Base-by-base conservation (phyloP, 1,284 basidiomycete genomes). In the Phenoliferia sp. region DNA sequence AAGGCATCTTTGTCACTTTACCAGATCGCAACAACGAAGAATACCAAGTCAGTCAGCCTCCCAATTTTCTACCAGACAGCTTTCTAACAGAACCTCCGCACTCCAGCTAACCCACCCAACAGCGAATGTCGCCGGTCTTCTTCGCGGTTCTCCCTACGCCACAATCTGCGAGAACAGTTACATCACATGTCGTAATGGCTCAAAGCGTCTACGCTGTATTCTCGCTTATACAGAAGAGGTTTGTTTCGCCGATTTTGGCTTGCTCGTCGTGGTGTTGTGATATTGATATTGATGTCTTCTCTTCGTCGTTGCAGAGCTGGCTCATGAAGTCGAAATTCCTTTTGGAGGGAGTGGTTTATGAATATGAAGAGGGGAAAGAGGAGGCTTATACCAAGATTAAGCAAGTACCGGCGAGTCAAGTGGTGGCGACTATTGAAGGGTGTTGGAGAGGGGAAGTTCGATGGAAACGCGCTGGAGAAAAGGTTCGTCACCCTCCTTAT, bases 151-250 rank as follows among this genome's bases (percentile, higher is more conserved):
- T 76, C 90, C 95, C 79, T 98, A 97, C 77, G 87, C 92, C 50
- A 96, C 93, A 0, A 85, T 95, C 62, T 82, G 84, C 57, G 91
- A 94, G 59, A 84, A 87, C 70, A 88, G 89, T 2, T 86, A 89
- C 70, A 86, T 98, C 75, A 95, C 91, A 26, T 93, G 90, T 84
- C 26, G 84, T 9, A 69, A 63, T 59, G 70, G 57, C 28, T 52
- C 33, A 5, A 60, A 84, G 48, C 78, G 77, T 65, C 32, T 57
- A 33, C 85, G 84, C 74, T 85, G 92, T 74, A 85, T 99, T 67
- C 85, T 96, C 66, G 92, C 95, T 75, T 98, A 96, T 82, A 94
- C 94, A 81, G 95, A 99, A 76, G 94, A 99, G 86, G 90, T 90
- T 69, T 60, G 86, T 77, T 4, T 28, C 39, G 19, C 63, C 70